Conservation (phyloP, 495 filamentous ascomycete genomes). For the Penicillium fimorum region DNA sequence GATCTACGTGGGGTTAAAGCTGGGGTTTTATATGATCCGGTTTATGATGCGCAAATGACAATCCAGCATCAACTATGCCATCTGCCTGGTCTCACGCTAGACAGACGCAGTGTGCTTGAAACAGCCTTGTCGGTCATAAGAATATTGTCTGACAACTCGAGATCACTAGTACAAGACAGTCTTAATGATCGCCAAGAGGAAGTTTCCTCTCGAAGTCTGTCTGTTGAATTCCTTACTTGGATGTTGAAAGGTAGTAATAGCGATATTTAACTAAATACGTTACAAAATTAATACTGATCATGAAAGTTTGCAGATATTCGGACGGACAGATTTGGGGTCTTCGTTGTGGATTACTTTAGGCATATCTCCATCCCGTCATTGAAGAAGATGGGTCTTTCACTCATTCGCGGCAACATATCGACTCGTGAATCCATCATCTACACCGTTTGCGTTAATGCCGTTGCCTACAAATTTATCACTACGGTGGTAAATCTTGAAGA, state of each 20-base stretch:
- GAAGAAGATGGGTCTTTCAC: slow-evolving; percentile 21
- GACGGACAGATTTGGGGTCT: slow-evolving; percentile 18
- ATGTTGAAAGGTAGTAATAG: slow-evolving; percentile 28
- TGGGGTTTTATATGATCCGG: not conserved
- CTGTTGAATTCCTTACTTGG: slow-evolving; percentile 22
- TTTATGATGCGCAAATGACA: slow-evolving; percentile 12
- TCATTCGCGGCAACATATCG: slow-evolving; percentile 13
- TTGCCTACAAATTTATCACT: slow-evolving; percentile 24
- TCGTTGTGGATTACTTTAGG: slow-evolving; percentile 24
- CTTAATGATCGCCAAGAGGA: not conserved
- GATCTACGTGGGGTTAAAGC: not conserved
- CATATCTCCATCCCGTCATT: slow-evolving; percentile 18
- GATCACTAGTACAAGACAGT: not conserved
- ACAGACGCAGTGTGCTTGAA: slow-evolving; percentile 14
- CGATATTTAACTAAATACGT: not conserved
- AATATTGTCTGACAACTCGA: slow-evolving; percentile 1
- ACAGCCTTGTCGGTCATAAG: slow-evolving; percentile 13
- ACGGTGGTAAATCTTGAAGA: slow-evolving; percentile 10
- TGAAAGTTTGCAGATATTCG: slow-evolving; percentile 16
- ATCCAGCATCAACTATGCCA: slow-evolving; percentile 11
- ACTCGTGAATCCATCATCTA: slow-evolving; percentile 11
- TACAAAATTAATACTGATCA: not conserved
- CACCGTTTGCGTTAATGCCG: slow-evolving; percentile 22
- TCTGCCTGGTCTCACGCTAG: slow-evolving; percentile 6
- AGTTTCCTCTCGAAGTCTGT: slow-evolving; percentile 1